Base-by-base conservation (phyloP, 441 rosid species). In the Pelargonium myrrhifolium region DNA sequence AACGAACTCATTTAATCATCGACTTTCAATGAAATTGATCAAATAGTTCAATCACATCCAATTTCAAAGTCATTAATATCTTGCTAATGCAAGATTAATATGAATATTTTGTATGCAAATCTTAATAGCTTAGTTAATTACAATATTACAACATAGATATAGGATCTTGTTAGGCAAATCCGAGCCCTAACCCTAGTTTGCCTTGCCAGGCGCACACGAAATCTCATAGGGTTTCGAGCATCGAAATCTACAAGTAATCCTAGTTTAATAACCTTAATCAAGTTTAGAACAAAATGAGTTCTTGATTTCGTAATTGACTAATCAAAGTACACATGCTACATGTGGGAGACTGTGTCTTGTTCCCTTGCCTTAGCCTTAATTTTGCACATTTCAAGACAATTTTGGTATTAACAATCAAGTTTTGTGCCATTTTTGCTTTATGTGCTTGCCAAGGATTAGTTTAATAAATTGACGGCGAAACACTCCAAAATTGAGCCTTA, bases 261-360 rank as follows among this genome's bases (percentile, higher is more conserved):
- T 24, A 26, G 61, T 37, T 37, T 47, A 67, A 62, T 17, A 12
- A 61, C 2, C 45, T n/a, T 58, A 68, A 45, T 18, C 60, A 55
- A 8, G 11, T 20, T 70, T 49, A 40, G 64, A 75, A 69, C 74
- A 75, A 70, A 66, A 72, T 47, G 14, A 68, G 60, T 78, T 77
- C 74, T 79, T 74, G 83, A 64, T 72, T 72, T 71, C 56, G 68
- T 76, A 71, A 81, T 80, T 77, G 81, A 81, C 76, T 79, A 72
- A 78, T 80, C 78, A 79, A 76, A 58, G 76, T 60, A 74, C 84
- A 85, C 89, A 83, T 86, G 93, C 80, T 70, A 58, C 89, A 77
- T 83, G 93, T 89, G 91, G 96, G 92, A 78, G 89, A 85, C 94
- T 68, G 89, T 80, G 92, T 77, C 82, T 60, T 69, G 71, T 79